Percentiles rank a stretch among this genome's conserved stretches.
Evolutionary conservation across 805 yeast genomes (phyloP).

Genomic region (Myxozyma melibiosi): DNA sequence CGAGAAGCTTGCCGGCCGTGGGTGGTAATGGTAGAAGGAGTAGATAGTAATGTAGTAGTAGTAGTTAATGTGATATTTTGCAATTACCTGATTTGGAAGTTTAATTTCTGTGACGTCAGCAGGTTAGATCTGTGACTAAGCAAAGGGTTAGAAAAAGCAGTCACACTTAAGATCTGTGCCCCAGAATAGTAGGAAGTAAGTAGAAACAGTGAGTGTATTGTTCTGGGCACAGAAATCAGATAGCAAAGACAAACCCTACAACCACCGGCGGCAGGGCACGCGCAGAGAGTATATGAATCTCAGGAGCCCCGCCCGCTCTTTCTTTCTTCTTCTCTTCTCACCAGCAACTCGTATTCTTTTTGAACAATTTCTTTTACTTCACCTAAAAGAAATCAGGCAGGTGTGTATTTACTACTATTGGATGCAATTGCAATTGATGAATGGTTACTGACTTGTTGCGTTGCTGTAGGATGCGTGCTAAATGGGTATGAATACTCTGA

Average conservation of each 20-base stretch:
- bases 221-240: too few relatives aligned
- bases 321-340: constrained; percentile 10
- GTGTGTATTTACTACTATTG: constrained; percentile 8
- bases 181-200: too few relatives aligned
- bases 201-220: too few relatives aligned
- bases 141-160: too few relatives aligned
- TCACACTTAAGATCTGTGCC: too few relatives aligned
- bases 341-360: constrained; percentile 21
- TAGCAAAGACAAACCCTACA: too few relatives aligned
- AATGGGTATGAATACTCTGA: constrained; percentile 35
- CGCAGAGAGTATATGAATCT: neutral
- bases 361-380: constrained; percentile 11
- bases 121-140: too few relatives aligned
- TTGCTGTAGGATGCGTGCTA: constrained; percentile 35
- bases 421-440: neutral
- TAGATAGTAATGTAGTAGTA: too few relatives aligned
- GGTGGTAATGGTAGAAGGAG: constrained; percentile 35
- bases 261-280: neutral
- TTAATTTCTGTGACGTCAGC: too few relatives aligned
- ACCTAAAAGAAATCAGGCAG: constrained; percentile 20
- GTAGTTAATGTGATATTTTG: too few relatives aligned
- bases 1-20: constrained; percentile 42
- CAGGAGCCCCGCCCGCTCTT: constrained; percentile 8
- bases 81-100: too few relatives aligned
- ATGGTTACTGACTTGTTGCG: constrained; percentile 1